Conservation (phyloP, 2,329 filamentous ascomycete genomes). For the Claviceps sp. region DNA sequence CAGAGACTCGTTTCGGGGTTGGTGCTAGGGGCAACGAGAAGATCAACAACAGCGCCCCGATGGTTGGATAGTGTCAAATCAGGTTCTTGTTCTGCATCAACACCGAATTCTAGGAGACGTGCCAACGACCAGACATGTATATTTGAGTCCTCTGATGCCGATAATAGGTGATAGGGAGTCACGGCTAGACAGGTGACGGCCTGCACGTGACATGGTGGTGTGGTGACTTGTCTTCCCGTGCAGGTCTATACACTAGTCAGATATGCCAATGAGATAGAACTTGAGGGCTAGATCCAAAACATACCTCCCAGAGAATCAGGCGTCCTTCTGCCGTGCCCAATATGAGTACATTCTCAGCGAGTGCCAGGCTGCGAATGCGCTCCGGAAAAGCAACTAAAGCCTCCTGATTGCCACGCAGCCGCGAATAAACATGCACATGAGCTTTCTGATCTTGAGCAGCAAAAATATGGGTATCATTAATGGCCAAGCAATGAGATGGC, state of each 20-base stretch:
- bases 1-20: constrained; percentile 64
- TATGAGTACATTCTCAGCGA: constrained; percentile 60
- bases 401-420: constrained; percentile 75
- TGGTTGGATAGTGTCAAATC: constrained; percentile 67
- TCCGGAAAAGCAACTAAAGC: constrained; percentile 80
- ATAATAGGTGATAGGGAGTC: constrained; percentile 59
- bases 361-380: constrained; percentile 62
- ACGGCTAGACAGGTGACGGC: constrained; percentile 63
- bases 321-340: constrained; percentile 77
- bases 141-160: constrained; percentile 74
- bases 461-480: constrained; percentile 74
- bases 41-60: constrained; percentile 55
- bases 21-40: constrained; percentile 50
- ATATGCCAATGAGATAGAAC: not conserved
- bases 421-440: constrained; percentile 82
- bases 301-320: constrained; percentile 85
- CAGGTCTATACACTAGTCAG: constrained; percentile 37
- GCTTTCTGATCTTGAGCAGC: constrained; percentile 85
- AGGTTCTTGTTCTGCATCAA: constrained; percentile 49
- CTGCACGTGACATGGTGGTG: constrained; percentile 66
- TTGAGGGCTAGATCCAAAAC: constrained; percentile 9
- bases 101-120: constrained; percentile 50
- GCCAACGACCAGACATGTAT: constrained; percentile 84
- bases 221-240: constrained; percentile 64
- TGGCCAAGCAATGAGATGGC: constrained; percentile 63